Evolutionary conservation across 176 grass and related monocot genomes (phyloP).

Genomic region (Cenchrus americanus): DNA sequence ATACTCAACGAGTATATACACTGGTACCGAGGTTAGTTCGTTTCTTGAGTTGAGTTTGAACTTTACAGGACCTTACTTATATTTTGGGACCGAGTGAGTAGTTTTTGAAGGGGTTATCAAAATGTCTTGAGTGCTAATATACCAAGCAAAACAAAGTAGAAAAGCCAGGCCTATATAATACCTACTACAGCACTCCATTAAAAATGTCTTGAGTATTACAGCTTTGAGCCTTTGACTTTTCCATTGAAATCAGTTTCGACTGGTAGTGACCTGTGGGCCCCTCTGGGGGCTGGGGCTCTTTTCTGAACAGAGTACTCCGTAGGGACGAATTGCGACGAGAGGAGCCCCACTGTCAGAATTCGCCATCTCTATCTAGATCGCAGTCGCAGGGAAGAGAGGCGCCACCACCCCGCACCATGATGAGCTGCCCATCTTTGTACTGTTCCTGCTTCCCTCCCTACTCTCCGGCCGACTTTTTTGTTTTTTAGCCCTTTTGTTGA

Average conservation of each 20-base stretch:
- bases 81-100: too few species aligned
- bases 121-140: neutral
- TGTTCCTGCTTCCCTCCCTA: constrained; percentile 10
- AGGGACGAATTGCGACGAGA: constrained; percentile 3
- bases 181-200: too few species aligned
- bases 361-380: constrained; percentile 15
- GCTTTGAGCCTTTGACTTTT: constrained; percentile 16
- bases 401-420: constrained; percentile 31
- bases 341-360: constrained; percentile 26
- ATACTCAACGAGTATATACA: too few species aligned
- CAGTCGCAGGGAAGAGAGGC: neutral
- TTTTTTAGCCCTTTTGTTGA: too few species aligned
- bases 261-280: neutral
- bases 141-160: neutral
- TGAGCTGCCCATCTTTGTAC: constrained; percentile 47
- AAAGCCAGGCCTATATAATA: neutral
- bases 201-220: too few species aligned
- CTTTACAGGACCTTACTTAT: too few species aligned
- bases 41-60: too few species aligned
- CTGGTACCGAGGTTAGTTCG: too few species aligned
- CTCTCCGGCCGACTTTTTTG: too few species aligned
- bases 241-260: neutral
- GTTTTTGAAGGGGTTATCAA: too few species aligned
- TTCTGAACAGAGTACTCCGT: neutral
- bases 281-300: neutral